These are phyloP conservation scores for Polysphondylium violaceum DNA, from an alignment of 78 protist species.

Conservation along the genomic window DNA sequence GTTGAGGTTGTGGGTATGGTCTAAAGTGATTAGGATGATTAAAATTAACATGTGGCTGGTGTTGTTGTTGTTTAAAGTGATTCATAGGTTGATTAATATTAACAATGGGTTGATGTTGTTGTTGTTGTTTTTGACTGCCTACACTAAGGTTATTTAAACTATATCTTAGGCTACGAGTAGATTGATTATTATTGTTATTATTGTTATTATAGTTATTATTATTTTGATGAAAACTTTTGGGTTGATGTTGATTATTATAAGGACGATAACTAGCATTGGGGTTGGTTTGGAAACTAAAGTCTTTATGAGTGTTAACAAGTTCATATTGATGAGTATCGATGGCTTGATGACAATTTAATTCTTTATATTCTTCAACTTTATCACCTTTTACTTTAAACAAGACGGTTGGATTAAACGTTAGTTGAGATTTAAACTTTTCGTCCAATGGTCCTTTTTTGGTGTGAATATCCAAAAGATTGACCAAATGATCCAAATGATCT, in stretches of 20 bases:
- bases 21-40: background rate
- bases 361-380: background rate
- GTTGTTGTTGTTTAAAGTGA: background rate
- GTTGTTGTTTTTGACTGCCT: background rate
- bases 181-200: conserved; percentile 11
- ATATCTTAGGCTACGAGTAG: background rate
- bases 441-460: background rate
- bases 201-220: conserved; percentile 8
- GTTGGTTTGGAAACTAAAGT: background rate
- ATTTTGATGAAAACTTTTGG: conserved; percentile 5
- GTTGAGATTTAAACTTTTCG: background rate
- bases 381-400: background rate
- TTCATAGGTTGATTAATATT: background rate
- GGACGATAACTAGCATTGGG: background rate
- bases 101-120: background rate
- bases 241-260: conserved; percentile 13
- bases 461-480: background rate
- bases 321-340: background rate
- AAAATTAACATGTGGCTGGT: background rate
- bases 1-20: background rate
- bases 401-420: conserved; percentile 9
- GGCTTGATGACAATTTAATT: background rate
- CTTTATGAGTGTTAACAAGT: background rate
- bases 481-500: background rate
- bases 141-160: background rate